Percentiles rank a stretch among this genome's conserved stretches.
These are phyloP conservation scores for Colletotrichum theobromicola DNA, from an alignment of 2,329 filamentous ascomycete genomes.

Conservation along the genomic window DNA sequence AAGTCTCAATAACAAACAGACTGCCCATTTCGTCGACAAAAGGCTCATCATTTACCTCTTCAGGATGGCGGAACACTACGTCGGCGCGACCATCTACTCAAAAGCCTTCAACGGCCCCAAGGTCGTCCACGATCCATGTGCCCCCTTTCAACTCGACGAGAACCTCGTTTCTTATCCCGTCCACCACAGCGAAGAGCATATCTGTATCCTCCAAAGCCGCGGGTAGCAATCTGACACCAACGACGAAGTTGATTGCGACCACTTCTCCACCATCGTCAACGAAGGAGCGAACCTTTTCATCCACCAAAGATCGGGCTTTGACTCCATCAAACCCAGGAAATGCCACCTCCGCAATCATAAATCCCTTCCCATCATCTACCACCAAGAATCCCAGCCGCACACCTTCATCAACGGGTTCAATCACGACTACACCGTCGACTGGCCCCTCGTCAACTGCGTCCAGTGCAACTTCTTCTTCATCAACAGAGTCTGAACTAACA, in stretches of 20 bases:
- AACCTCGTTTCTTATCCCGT: background rate
- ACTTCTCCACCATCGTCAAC: background rate
- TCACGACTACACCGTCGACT: rapidly evolving
- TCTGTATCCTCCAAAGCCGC: background rate
- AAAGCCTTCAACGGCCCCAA: background rate
- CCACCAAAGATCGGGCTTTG: background rate
- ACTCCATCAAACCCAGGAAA: background rate
- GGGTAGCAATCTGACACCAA: background rate
- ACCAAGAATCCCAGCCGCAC: background rate
- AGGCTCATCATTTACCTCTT: background rate
- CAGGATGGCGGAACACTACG: background rate
- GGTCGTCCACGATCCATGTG: background rate
- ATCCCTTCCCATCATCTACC: background rate
- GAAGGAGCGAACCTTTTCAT: background rate
- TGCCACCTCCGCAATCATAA: background rate
- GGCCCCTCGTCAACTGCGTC: background rate
- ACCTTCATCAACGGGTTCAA: background rate
- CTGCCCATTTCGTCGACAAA: background rate
- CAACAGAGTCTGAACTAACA: background rate
- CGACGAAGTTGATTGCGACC: background rate
- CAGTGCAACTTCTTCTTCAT: background rate
- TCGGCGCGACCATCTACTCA: background rate
- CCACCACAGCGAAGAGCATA: background rate
- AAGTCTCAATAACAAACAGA: background rate
- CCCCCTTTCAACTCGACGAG: background rate